These are phyloP conservation scores for Usnea hakonensis DNA, from an alignment of 495 filamentous ascomycete species.

Conservation along the genomic window DNA sequence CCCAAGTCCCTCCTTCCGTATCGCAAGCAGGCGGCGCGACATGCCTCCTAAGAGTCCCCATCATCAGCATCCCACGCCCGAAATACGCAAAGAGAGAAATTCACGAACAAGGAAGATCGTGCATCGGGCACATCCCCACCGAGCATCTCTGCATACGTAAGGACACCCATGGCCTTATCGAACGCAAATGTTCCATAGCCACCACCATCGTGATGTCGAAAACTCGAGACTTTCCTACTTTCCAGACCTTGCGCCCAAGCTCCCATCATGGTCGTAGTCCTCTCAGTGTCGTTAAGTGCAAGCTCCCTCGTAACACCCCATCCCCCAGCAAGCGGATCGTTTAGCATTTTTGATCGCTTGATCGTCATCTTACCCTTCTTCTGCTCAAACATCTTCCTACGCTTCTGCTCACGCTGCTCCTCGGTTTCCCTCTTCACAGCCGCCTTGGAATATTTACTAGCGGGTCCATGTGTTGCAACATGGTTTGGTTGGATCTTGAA, in stretches of 20 bases:
- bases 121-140: background rate
- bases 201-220: too few relatives aligned
- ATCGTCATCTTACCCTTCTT: background rate
- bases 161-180: background rate
- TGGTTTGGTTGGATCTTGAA: slow-evolving; percentile 20
- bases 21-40: background rate
- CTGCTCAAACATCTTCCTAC: background rate
- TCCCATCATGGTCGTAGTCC: background rate
- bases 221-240: background rate
- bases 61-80: background rate
- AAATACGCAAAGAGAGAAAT: background rate
- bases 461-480: slow-evolving; percentile 6
- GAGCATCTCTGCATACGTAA: background rate
- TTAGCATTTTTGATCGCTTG: slow-evolving; percentile 5
- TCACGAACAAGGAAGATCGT: background rate
- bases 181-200: background rate
- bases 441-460: slow-evolving; percentile 6
- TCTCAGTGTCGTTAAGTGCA: background rate
- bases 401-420: background rate
- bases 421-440: background rate
- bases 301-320: slow-evolving; percentile 3
- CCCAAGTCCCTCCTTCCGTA: background rate
- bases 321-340: slow-evolving; percentile 6
- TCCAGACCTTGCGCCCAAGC: slow-evolving; percentile 1
- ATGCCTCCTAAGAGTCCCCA: background rate